Conservation (phyloP, 169 alveolate genomes). For the Cryptosporidium muris region DNA sequence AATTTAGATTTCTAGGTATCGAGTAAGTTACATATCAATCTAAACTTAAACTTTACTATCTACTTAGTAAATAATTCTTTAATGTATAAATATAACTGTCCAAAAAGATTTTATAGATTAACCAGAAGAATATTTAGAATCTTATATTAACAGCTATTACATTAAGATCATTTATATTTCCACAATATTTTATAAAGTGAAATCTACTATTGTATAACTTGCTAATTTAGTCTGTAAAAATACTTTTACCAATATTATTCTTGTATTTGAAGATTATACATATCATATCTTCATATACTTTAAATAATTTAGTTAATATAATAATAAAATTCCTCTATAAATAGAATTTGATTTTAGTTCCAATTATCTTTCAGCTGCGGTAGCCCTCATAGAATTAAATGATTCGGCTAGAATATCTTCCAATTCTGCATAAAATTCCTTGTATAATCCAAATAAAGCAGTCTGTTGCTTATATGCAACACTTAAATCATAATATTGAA, state of each 20-base stretch:
- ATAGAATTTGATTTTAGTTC: too few species aligned
- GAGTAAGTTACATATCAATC: too few species aligned
- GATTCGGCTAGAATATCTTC: slow-evolving; percentile 69
- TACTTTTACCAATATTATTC: neutral
- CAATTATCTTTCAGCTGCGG: slow-evolving; percentile 31
- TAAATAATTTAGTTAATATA: neutral
- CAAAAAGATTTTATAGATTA: too few species aligned
- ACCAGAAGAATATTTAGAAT: too few species aligned
- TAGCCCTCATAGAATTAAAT: slow-evolving; percentile 13
- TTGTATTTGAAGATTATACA: neutral
- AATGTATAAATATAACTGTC: too few species aligned
- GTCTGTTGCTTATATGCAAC: slow-evolving; percentile 65
- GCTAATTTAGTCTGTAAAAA: neutral
- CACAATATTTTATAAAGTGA: too few species aligned
- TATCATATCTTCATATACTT: neutral
- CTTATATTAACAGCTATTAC: too few species aligned
- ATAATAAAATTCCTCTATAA: neutral
- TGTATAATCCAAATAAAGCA: slow-evolving; percentile 60
- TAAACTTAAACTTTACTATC: too few species aligned
- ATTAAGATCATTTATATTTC: too few species aligned
- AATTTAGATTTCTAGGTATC: too few species aligned
- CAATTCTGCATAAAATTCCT: slow-evolving; percentile 55
- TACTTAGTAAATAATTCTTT: too few species aligned
- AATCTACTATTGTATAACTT: too few species aligned
- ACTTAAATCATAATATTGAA: slow-evolving; percentile 26